phyloP scores from a whole-genome alignment of 331 rosid species.

The Acacia concinna region DNA sequence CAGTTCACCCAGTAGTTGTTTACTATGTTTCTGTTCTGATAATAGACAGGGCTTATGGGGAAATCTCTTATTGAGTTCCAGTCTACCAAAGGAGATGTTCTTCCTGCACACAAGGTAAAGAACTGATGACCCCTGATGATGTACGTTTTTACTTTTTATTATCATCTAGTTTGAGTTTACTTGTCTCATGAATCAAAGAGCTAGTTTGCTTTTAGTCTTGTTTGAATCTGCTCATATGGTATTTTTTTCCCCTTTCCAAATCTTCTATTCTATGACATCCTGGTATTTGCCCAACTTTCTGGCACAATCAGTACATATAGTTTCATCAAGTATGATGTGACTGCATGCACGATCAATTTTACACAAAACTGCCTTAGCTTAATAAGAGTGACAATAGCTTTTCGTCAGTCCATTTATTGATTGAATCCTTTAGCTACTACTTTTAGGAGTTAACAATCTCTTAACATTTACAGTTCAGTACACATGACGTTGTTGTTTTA shows the following conservation, averaged over 20 bases:
- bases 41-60: conserved; percentile 93
- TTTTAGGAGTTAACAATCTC: conserved; percentile 18
- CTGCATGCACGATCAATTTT: not conserved
- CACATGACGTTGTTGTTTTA: conserved; percentile 91
- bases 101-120: conserved; percentile 95
- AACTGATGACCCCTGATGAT: not conserved
- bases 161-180: not conserved
- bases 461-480: conserved; percentile 65
- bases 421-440: conserved; percentile 3
- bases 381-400: not conserved
- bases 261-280: not conserved
- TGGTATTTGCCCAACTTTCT: not conserved
- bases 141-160: not conserved
- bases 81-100: conserved; percentile 91
- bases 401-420: not conserved
- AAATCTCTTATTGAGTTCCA: conserved; percentile 86
- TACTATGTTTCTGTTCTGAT: conserved; percentile 31
- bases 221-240: not conserved
- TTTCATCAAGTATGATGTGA: conserved; percentile 15
- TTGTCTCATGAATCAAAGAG: not conserved
- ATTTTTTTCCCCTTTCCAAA: not conserved
- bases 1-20: conserved; percentile 24
- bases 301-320: not conserved
- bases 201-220: conserved; percentile 3
- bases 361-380: not conserved